Evolutionary conservation across 352 stramenopile genomes (phyloP).

Genomic region (Phytophthora colocasiae): DNA sequence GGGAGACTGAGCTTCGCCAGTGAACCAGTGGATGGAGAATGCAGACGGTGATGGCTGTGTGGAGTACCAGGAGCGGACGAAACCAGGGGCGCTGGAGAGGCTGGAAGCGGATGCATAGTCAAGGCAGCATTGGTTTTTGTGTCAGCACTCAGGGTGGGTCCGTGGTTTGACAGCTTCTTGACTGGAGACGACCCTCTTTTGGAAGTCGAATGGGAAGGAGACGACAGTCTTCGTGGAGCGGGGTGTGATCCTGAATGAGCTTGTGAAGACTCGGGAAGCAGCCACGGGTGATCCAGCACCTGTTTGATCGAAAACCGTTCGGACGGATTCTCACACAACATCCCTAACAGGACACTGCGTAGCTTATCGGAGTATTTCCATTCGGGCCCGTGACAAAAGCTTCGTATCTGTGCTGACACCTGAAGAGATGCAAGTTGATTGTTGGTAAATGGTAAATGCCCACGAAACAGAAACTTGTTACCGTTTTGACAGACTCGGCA

Average conservation of each 20-base stretch:
- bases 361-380: slow-evolving; percentile 62
- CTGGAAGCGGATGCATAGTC: slow-evolving; percentile 12
- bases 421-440: slow-evolving; percentile 1
- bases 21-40: slow-evolving; percentile 6
- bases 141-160: not conserved
- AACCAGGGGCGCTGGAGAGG: not conserved
- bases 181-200: slow-evolving; percentile 10
- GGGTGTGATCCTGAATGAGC: not conserved
- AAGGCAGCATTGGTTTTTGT: not conserved
- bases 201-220: slow-evolving; percentile 9
- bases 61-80: slow-evolving; percentile 16
- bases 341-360: slow-evolving; percentile 46
- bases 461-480: slow-evolving; percentile 1
- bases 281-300: slow-evolving; percentile 62
- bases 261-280: slow-evolving; percentile 19
- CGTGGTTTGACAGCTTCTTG: slow-evolving; percentile 23
- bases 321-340: slow-evolving; percentile 48
- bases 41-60: slow-evolving; percentile 13
- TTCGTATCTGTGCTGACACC: slow-evolving; percentile 36
- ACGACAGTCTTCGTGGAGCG: slow-evolving; percentile 5
- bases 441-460: not conserved
- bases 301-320: slow-evolving; percentile 55
- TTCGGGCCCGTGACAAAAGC: slow-evolving; percentile 43
- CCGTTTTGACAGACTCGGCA: slow-evolving; percentile 40
- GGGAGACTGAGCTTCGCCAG: slow-evolving; percentile 52